These are phyloP conservation scores for Auricularia sp. DNA, from an alignment of 768 basidiomycete genomes.

Conservation along the genomic window DNA sequence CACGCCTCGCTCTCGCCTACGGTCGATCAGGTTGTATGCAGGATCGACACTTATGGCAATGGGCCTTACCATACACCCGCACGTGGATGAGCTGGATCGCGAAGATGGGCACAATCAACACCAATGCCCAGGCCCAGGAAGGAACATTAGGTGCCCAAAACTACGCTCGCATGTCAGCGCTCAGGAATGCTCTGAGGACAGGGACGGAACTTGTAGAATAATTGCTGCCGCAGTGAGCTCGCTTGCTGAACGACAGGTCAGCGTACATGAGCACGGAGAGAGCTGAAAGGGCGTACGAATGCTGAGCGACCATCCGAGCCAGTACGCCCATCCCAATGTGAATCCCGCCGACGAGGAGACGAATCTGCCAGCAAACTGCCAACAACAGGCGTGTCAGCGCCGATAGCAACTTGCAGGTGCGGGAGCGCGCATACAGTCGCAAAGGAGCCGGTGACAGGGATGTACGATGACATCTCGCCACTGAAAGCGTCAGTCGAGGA, in stretches of 20 bases:
- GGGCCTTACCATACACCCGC: constrained; percentile 41
- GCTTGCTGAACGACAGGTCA: constrained; percentile 31
- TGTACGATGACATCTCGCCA: constrained; percentile 59
- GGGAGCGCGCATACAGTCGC: constrained; percentile 30
- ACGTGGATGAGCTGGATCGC: constrained; percentile 45
- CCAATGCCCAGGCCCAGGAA: constrained; percentile 46
- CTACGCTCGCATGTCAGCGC: constrained; percentile 7
- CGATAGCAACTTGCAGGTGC: constrained; percentile 35
- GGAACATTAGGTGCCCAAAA: constrained; percentile 39
- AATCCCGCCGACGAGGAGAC: constrained; percentile 1
- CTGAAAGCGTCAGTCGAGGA: constrained; percentile 15
- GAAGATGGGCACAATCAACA: constrained; percentile 45
- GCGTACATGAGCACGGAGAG: constrained; percentile 28
- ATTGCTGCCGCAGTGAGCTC: constrained; percentile 50
- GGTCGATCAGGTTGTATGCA: not conserved
- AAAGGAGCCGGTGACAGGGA: constrained; percentile 52
- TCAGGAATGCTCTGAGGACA: constrained; percentile 1
- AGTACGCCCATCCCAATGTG: constrained; percentile 43
- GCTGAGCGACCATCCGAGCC: constrained; percentile 34
- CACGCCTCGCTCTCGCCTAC: constrained; percentile 54
- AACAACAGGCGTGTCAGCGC: not conserved
- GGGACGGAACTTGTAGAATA: constrained; percentile 31
- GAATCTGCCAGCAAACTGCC: constrained; percentile 44
- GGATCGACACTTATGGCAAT: not conserved
- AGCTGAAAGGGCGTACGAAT: constrained; percentile 8